These are phyloP conservation scores for Rhodotorula sp. DNA, from an alignment of 1,284 basidiomycete genomes.

Conservation along the genomic window DNA sequence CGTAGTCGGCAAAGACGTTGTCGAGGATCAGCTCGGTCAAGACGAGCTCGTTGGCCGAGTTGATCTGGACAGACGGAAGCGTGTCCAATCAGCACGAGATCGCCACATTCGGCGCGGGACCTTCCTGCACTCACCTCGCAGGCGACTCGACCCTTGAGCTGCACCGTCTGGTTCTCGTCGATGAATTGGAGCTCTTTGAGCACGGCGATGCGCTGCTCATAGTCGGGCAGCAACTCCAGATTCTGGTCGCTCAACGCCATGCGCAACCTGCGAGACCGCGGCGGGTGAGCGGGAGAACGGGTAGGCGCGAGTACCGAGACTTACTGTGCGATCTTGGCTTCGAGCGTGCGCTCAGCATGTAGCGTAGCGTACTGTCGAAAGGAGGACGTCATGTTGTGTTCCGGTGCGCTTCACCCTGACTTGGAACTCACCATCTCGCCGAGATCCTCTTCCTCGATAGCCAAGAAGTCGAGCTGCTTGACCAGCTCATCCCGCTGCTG, in stretches of 20 bases:
- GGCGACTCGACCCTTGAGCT: constrained; percentile 94
- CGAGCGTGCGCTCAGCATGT: constrained; percentile 72
- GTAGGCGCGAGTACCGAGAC: neutral
- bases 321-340: constrained; percentile 64
- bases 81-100: neutral
- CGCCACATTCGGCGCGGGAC: no score
- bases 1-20: constrained; percentile 84
- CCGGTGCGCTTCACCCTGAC: no score
- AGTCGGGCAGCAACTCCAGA: constrained; percentile 93
- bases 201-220: constrained; percentile 88
- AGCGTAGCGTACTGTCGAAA: constrained; percentile 64
- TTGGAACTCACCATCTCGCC: constrained; percentile 61
- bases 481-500: constrained; percentile 60
- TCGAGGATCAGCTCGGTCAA: constrained; percentile 96
- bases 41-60: constrained; percentile 92
- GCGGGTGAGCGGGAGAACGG: neutral
- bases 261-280: constrained; percentile 56
- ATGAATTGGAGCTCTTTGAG: constrained; percentile 89
- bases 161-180: constrained; percentile 88
- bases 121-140: constrained; percentile 68
- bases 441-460: constrained; percentile 56
- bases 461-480: constrained; percentile 44
- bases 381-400: no score
- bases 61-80: constrained; percentile 63
- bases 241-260: constrained; percentile 91